Conservation (phyloP, 768 basidiomycete genomes). For the Lactarius hengduanensis region DNA sequence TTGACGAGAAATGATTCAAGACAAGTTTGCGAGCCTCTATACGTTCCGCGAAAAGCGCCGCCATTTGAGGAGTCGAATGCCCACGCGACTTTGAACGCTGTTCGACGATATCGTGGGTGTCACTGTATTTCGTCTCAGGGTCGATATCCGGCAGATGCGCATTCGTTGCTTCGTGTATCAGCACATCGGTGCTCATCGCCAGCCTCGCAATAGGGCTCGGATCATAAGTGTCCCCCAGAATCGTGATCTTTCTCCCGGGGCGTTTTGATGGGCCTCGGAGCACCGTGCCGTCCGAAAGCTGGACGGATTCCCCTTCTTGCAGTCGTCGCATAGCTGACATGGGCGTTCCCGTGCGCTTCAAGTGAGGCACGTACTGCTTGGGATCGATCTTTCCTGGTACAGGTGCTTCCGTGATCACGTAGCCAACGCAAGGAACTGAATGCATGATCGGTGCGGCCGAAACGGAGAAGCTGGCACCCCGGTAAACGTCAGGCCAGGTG, state of each 20-base stretch:
- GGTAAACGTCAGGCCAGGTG: constrained; percentile 65
- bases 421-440: constrained; percentile 80
- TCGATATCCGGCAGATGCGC: constrained; percentile 73
- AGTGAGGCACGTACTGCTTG: constrained; percentile 59
- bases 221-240: constrained; percentile 85
- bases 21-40: constrained; percentile 62
- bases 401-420: constrained; percentile 66
- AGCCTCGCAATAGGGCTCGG: constrained; percentile 63
- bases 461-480: constrained; percentile 54
- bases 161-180: constrained; percentile 91
- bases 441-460: constrained; percentile 78
- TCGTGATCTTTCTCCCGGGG: constrained; percentile 71
- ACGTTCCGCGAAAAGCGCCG: constrained; percentile 70
- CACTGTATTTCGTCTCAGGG: constrained; percentile 51
- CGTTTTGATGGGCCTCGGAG: constrained; percentile 64
- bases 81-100: constrained; percentile 69
- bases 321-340: constrained; percentile 65
- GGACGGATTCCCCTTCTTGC: constrained; percentile 61
- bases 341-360: constrained; percentile 68
- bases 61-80: constrained; percentile 92
- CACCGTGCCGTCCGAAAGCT: constrained; percentile 68
- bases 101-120: constrained; percentile 63
- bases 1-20: constrained; percentile 83
- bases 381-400: constrained; percentile 79
- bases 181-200: constrained; percentile 63